phyloP scores from a whole-genome alignment of 2,329 filamentous ascomycete genomes.

The Xylariales sp. region DNA sequence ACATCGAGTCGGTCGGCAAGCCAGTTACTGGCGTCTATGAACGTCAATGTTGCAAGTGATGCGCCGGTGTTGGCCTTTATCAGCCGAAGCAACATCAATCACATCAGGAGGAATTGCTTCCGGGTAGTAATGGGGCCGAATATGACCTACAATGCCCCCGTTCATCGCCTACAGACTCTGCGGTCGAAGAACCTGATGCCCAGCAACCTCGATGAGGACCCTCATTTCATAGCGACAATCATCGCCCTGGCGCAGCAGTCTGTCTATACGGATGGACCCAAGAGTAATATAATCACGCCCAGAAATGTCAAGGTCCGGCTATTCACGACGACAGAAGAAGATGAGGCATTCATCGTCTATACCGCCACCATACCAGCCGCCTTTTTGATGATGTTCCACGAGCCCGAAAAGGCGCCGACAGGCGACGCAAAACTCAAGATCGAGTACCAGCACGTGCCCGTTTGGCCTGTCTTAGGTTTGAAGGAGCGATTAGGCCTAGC shows the following conservation, averaged over 20 bases:
- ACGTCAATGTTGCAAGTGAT: constrained; percentile 19
- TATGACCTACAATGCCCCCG: constrained; percentile 39
- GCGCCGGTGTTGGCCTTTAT: constrained; percentile 42
- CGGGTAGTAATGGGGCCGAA: constrained; percentile 38
- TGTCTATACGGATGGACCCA: constrained; percentile 35
- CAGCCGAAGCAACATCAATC: constrained; percentile 39
- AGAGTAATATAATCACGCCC: constrained; percentile 18
- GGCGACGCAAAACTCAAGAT: constrained; percentile 37
- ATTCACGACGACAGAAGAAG: constrained; percentile 42
- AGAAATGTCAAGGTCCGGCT: constrained; percentile 45
- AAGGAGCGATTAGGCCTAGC: constrained; percentile 51
- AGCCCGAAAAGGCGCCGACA: constrained; percentile 36
- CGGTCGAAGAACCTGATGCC: constrained; percentile 45
- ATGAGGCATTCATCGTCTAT: constrained; percentile 49
- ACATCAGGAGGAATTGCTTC: constrained; percentile 43
- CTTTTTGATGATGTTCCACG: constrained; percentile 46
- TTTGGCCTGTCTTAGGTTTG: constrained; percentile 52
- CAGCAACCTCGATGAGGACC: constrained; percentile 44
- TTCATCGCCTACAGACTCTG: constrained; percentile 41
- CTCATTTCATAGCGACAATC: constrained; percentile 47
- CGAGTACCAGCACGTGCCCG: constrained; percentile 42
- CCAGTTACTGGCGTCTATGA: constrained; percentile 17
- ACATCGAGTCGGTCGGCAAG: constrained; percentile 28
- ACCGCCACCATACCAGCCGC: constrained; percentile 42
- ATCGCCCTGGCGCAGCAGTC: constrained; percentile 54